phyloP scores from a whole-genome alignment of 2,329 filamentous ascomycete species.

The Acephala macrosclerotiorum region DNA sequence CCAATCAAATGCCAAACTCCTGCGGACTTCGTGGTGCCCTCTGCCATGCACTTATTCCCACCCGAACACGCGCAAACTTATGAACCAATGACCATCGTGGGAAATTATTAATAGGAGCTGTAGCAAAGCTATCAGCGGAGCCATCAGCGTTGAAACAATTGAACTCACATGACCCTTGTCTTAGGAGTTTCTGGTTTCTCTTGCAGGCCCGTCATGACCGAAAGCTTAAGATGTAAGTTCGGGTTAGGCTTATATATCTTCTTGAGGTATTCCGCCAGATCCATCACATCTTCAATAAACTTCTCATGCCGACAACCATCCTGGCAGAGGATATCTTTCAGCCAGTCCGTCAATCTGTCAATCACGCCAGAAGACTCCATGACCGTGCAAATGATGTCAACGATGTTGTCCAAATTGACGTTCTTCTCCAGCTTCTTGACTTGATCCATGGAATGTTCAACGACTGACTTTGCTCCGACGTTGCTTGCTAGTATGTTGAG shows the following conservation, averaged over 20 bases:
- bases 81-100: no score
- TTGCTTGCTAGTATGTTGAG: constrained; percentile 36
- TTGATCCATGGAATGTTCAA: constrained; percentile 28
- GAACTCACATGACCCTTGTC: neutral
- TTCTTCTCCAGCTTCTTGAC: constrained; percentile 30
- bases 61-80: no score
- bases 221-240: neutral
- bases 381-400: constrained; percentile 29
- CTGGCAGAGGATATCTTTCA: constrained; percentile 27
- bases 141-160: neutral
- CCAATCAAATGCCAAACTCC: neutral
- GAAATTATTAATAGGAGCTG: neutral
- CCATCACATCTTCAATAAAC: neutral
- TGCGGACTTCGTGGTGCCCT: no score
- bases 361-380: constrained; percentile 35
- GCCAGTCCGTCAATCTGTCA: constrained; percentile 34
- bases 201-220: neutral
- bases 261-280: constrained; percentile 20
- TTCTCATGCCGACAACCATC: neutral
- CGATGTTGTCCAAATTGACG: constrained; percentile 13
- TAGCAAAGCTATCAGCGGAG: neutral
- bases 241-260: neutral
- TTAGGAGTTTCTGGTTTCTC: neutral
- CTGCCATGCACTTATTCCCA: no score
- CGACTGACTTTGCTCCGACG: constrained; percentile 31